Base-by-base conservation (phyloP, 2,329 filamentous ascomycete genomes). In the Arthrobotrys musiformis region DNA sequence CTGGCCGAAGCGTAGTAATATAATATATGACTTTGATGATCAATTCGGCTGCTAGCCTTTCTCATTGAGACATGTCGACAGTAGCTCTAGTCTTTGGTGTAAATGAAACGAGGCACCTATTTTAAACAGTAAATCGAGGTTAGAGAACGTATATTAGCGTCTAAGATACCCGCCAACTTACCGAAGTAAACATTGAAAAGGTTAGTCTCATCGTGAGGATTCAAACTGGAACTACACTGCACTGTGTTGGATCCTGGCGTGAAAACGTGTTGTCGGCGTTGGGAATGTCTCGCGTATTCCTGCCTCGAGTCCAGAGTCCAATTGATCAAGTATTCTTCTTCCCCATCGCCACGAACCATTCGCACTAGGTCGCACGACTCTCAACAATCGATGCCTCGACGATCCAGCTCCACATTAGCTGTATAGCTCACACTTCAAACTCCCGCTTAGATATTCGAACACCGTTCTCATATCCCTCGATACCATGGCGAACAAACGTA, bases 401-500 rank as follows among this genome's bases (percentile, higher is more conserved):
- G n/a, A 3, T 35, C 26, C 13, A 28, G 8, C 26, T 40, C 48
- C 22, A 1, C 17, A 19, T n/a, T 22, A 40, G 61, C 73, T 67
- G 40, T 19, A 61, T 48, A 66, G 37, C 30, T 44, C 64, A 67
- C 6, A 54, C 37, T 54, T 42, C 37, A 17, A 42, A 40, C 4
- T 11, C 15, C 15, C 24, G n/a, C 63, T 58, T 5, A 40, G 13
- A 15, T 40, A 40, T 37, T 2, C 30, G 13, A 54, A 28, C 35
- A 44, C 30, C 28, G 11, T 13, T 13, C 9, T 28, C 22, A 13
- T 26, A 35, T n/a, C 11, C 42, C 11, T 35, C 42, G 46, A 40
- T 8, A 44, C 52, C 46, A 98, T 98, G 94, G 91, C 94, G n/a
- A 90, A 93, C 67, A 98, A 98, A 85, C 90, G 94, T 82, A 97